phyloP scores from a whole-genome alignment of 371 early-diverging fungal genomes.

The Actinomortierella ambigua region DNA sequence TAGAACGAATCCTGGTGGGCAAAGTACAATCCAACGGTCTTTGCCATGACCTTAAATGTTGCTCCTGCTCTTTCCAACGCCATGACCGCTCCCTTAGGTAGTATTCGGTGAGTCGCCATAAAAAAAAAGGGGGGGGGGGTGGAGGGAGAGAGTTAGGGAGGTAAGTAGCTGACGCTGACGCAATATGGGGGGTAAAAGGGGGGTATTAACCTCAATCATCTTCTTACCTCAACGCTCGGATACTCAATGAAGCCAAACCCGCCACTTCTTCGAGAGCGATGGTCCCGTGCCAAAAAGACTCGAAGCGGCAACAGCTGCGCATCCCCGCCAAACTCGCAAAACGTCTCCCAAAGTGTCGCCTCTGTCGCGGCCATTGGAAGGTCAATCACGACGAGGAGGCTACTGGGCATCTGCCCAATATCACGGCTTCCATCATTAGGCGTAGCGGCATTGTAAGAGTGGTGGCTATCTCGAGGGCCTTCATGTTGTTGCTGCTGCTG shows the following conservation, averaged over 20 bases:
- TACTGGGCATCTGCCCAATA: conserved; percentile 34
- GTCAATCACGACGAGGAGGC: conserved; percentile 24
- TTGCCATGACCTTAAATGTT: conserved; percentile 16
- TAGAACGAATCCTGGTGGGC: conserved; percentile 41
- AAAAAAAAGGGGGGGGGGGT: too few species aligned
- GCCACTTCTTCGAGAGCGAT: conserved; percentile 27
- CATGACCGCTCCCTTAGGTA: conserved; percentile 15
- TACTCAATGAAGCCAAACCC: conserved; percentile 42
- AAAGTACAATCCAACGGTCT: conserved; percentile 26
- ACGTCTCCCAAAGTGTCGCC: conserved; percentile 26
- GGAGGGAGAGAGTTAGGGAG: too few species aligned
- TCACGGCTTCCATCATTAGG: conserved; percentile 34
- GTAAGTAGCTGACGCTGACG: too few species aligned
- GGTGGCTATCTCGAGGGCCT: not conserved
- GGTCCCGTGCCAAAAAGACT: conserved; percentile 31
- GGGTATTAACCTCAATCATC: too few species aligned
- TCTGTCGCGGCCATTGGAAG: conserved; percentile 34
- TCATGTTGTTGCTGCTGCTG: not conserved
- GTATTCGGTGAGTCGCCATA: not conserved
- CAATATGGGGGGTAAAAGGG: too few species aligned
- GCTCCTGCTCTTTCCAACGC: conserved; percentile 25
- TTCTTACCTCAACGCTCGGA: conserved; percentile 17
- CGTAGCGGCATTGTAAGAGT: not conserved
- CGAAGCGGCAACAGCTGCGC: conserved; percentile 6
- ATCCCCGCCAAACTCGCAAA: conserved; percentile 20